Conservation (phyloP, 129 eudicot genomes). For the Centaurea solstitialis region DNA sequence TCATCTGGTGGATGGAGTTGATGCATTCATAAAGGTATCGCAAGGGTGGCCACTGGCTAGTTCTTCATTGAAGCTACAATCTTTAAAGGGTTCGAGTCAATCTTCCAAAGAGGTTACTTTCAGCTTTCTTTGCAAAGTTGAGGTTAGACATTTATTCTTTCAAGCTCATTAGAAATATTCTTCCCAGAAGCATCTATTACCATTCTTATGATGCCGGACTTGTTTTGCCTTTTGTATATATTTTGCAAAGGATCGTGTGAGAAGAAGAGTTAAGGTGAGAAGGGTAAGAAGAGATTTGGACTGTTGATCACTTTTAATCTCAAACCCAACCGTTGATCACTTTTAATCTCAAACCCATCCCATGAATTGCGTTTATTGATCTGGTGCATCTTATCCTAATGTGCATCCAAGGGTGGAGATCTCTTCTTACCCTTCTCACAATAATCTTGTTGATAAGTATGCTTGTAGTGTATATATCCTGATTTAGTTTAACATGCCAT, state of each 20-base stretch:
- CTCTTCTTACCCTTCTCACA: too few species aligned
- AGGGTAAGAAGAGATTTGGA: too few species aligned
- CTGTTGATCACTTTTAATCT: too few species aligned
- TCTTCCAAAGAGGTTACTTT: constrained; percentile 63
- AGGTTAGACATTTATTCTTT: constrained; percentile 47
- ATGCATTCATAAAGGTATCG: constrained; percentile 74
- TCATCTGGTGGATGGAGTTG: constrained; percentile 81
- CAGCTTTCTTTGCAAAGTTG: constrained; percentile 84
- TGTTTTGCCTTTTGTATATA: background rate
- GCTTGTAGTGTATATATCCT: background rate
- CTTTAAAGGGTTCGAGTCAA: constrained; percentile 69
- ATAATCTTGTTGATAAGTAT: background rate
- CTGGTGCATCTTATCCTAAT: too few species aligned
- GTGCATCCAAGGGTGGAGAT: too few species aligned
- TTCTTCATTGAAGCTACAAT: constrained; percentile 52
- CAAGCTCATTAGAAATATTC: background rate
- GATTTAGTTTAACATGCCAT: background rate
- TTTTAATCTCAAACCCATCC: too few species aligned
- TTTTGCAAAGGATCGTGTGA: too few species aligned
- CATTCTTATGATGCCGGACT: background rate
- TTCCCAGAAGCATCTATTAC: background rate
- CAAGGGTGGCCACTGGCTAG: constrained; percentile 80
- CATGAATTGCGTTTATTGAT: too few species aligned
- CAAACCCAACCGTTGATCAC: too few species aligned
- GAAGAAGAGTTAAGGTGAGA: too few species aligned